These are phyloP conservation scores for Penicillium sp. DNA, from an alignment of 2,329 filamentous ascomycete genomes.

Conservation along the genomic window DNA sequence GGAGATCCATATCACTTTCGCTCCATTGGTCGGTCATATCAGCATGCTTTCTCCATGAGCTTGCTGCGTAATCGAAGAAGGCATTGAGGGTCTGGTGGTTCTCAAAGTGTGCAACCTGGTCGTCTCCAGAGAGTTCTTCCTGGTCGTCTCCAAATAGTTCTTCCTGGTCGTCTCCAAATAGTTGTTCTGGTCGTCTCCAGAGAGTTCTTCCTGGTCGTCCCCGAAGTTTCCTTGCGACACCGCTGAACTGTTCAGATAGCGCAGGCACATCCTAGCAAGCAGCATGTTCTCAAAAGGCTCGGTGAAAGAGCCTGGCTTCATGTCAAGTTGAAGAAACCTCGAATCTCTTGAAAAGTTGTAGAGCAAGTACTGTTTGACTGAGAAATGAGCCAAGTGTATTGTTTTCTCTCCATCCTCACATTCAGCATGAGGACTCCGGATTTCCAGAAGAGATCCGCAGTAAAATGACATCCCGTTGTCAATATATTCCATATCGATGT, in stretches of 20 bases:
- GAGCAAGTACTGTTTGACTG: conserved; percentile 10
- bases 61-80: conserved; percentile 4
- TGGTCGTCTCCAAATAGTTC: no score
- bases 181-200: no score
- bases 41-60: conserved; percentile 3
- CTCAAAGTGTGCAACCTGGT: no score
- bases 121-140: no score
- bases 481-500: conserved; percentile 7
- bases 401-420: neutral
- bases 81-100: neutral
- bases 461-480: neutral
- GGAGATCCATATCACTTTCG: neutral
- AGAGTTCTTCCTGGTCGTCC: no score
- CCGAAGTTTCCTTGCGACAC: neutral
- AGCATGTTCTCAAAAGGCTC: neutral
- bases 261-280: conserved; percentile 2
- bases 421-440: neutral
- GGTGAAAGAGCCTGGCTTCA: neutral
- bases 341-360: neutral
- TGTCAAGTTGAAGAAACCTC: neutral
- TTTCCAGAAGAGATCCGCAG: conserved; percentile 8
- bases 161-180: no score
- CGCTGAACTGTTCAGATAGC: neutral
- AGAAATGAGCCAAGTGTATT: conserved; percentile 11
- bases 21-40: neutral